A percentile compares a stretch with the other conserved stretches of the same genome.
Evolutionary conservation across 257 asterid genomes (phyloP).

Genomic region (Ehretia macrophylla): DNA sequence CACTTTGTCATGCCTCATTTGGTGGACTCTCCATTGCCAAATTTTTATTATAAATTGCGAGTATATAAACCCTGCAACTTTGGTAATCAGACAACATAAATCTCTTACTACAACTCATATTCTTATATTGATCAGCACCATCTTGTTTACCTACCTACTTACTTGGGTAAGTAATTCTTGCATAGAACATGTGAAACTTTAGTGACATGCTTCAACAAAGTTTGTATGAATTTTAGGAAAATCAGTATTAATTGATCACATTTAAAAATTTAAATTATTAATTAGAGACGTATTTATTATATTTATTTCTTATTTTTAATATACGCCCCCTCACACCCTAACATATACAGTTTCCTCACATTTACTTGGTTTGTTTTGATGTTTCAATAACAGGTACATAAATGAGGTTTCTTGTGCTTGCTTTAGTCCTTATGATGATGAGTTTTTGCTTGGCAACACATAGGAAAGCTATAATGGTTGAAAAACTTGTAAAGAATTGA

Average conservation of each 20-base stretch:
- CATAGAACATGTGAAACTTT: background rate
- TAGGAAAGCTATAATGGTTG: constrained; percentile 4
- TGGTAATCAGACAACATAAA: too few species aligned
- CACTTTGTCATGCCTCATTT: background rate
- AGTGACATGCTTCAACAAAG: background rate
- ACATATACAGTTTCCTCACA: background rate
- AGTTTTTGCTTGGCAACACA: constrained; percentile 14
- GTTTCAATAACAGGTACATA: background rate
- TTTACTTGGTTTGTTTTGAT: background rate
- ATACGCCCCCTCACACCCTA: too few species aligned
- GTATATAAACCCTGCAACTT: background rate
- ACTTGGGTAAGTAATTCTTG: background rate
- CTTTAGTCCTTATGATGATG: constrained; percentile 6
- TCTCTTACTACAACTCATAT: too few species aligned
- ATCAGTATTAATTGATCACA: too few species aligned
- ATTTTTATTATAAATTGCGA: background rate
- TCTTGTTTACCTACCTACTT: background rate
- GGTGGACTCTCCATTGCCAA: background rate
- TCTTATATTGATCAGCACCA: background rate
- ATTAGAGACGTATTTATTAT: too few species aligned
- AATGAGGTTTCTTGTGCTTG: constrained; percentile 14
- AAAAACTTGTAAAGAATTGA: too few species aligned
- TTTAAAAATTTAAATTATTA: too few species aligned
- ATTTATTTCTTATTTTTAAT: too few species aligned
- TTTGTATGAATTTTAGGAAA: too few species aligned